Evolutionary conservation across 148 eudicot genomes (phyloP).

Genomic region (Limonium bicolor): DNA sequence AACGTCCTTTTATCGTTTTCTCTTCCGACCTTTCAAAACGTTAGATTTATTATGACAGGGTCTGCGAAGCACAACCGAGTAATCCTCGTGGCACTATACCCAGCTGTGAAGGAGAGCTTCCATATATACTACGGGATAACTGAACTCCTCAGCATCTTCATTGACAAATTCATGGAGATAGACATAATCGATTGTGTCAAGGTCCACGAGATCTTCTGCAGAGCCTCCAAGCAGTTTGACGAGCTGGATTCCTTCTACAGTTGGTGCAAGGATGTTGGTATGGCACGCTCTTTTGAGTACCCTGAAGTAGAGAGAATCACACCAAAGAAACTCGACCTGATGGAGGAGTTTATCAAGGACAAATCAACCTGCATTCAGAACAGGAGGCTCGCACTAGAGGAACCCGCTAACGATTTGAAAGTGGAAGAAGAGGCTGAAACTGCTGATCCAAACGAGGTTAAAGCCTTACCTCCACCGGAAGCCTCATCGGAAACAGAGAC

Average conservation of each 20-base stretch:
- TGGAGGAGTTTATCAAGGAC: conserved; percentile 62
- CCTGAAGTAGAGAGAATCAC: conserved; percentile 59
- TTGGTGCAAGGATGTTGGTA: conserved; percentile 47
- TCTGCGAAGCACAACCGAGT: conserved; percentile 41
- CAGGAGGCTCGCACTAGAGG: conserved; percentile 8
- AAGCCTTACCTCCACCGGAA: conserved; percentile 59
- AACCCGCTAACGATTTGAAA: background rate
- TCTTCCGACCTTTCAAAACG: no score
- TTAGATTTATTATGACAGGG: no score
- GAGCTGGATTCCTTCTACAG: conserved; percentile 52
- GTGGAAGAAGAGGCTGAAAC: conserved; percentile 11
- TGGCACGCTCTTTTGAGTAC: conserved; percentile 59
- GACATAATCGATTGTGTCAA: conserved; percentile 36
- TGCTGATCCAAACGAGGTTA: conserved; percentile 42
- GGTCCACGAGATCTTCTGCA: conserved; percentile 35
- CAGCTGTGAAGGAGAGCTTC: conserved; percentile 53
- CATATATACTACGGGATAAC: conserved; percentile 46
- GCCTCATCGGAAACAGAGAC: conserved; percentile 10
- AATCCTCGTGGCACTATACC: conserved; percentile 49
- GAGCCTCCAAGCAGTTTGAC: conserved; percentile 59
- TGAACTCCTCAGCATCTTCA: conserved; percentile 32
- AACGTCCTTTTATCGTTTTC: no score
- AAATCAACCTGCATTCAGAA: conserved; percentile 18
- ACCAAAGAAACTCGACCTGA: conserved; percentile 45
- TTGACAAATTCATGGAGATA: conserved; percentile 51